Conservation (phyloP, 805 yeast genomes). For the Kuraishia borneana region DNA sequence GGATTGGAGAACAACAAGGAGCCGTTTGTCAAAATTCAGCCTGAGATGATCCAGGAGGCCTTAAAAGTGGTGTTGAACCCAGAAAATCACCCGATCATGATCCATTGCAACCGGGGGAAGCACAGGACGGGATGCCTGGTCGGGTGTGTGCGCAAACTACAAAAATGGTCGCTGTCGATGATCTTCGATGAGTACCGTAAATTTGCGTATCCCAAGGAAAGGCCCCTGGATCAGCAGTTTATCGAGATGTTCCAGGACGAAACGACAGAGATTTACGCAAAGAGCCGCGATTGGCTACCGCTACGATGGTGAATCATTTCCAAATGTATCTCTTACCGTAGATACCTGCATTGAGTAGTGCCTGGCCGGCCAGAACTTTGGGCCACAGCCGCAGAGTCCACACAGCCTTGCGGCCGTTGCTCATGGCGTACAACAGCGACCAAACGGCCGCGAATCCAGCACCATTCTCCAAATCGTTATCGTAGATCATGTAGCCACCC, state of each 20-base stretch:
- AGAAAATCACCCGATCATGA: slow-evolving; percentile 78
- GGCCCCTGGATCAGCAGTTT: slow-evolving; percentile 93
- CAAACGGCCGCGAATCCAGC: slow-evolving; percentile 76
- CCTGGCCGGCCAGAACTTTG: slow-evolving; percentile 41
- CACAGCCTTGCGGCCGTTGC: slow-evolving; percentile 53
- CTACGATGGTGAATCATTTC: slow-evolving; percentile 39
- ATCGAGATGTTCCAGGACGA: slow-evolving; percentile 77
- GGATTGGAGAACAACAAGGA: slow-evolving; percentile 95
- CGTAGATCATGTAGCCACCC: slow-evolving; percentile 67
- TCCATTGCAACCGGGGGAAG: slow-evolving; percentile 94
- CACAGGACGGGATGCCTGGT: slow-evolving; percentile 95
- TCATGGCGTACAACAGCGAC: slow-evolving; percentile 63
- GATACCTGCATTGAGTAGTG: slow-evolving; percentile 47
- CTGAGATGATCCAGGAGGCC: slow-evolving; percentile 65
- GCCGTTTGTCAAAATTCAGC: slow-evolving; percentile 70
- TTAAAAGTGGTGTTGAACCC: slow-evolving; percentile 76
- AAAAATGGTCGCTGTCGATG: slow-evolving; percentile 87
- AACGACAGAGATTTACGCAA: slow-evolving; percentile 47
- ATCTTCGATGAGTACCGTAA: slow-evolving; percentile 92
- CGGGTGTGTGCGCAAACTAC: slow-evolving; percentile 82
- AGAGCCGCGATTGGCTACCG: slow-evolving; percentile 49
- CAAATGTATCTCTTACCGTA: slow-evolving; percentile 67
- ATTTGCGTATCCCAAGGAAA: slow-evolving; percentile 89
- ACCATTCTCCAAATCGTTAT: slow-evolving; percentile 69
- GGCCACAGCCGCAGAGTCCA: slow-evolving; percentile 52